Evolutionary conservation across 2,329 filamentous ascomycete genomes (phyloP).

Genomic region (Clarireedia paspali): DNA sequence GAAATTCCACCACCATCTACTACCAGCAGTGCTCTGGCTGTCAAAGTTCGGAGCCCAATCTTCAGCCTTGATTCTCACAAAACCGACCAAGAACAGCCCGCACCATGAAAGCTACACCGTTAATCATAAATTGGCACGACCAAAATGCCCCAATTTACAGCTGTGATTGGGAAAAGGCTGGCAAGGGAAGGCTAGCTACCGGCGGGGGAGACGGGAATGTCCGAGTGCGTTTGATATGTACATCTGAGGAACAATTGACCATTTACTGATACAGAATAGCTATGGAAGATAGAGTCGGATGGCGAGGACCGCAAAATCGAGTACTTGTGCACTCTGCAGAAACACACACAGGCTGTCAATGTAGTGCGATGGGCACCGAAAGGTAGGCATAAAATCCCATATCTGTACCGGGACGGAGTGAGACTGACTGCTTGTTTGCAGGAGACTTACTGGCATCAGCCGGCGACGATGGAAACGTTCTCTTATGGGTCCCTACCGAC

Average conservation of each 20-base stretch:
- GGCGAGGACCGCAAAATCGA: conserved; percentile 84
- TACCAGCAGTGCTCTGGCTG: not conserved
- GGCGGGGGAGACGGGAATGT: conserved; percentile 96
- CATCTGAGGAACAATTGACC: not conserved
- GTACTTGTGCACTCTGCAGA: conserved; percentile 83
- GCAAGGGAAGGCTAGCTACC: conserved; percentile 86
- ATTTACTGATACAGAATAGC: conserved; percentile 38
- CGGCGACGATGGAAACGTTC: conserved; percentile 93
- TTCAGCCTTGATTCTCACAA: not conserved
- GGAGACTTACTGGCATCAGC: conserved; percentile 91
- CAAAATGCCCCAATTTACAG: conserved; percentile 96
- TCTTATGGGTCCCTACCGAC: conserved; percentile 86
- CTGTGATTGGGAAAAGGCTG: conserved; percentile 88
- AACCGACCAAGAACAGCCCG: not conserved
- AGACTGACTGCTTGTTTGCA: conserved; percentile 32
- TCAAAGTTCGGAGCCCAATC: not conserved
- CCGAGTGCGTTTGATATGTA: conserved; percentile 47
- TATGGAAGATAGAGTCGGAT: conserved; percentile 84
- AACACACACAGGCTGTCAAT: conserved; percentile 96
- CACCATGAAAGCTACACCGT: conserved; percentile 86
- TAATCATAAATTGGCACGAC: conserved; percentile 98
- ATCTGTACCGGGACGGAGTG: not conserved
- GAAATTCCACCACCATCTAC: not conserved
- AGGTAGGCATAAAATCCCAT: conserved; percentile 46
- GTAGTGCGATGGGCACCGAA: conserved; percentile 93